Conservation (phyloP, 2,329 filamentous ascomycete genomes). For the Sporothrix euskadiensis region DNA sequence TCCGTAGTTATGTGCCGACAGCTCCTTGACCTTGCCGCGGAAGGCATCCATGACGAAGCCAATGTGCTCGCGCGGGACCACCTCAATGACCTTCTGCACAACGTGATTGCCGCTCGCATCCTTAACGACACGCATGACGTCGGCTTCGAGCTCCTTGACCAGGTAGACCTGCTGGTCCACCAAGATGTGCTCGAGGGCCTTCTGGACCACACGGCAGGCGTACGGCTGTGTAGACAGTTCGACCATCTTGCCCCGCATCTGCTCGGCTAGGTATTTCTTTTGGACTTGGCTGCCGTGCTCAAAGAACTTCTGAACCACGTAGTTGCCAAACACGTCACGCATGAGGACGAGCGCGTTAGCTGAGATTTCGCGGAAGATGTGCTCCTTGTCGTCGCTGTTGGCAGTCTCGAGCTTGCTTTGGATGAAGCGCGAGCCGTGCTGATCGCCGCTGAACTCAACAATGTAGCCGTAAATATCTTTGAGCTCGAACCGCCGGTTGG, state of each 20-base stretch:
- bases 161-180: slow-evolving; percentile 72
- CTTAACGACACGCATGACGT: slow-evolving; percentile 75
- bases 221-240: slow-evolving; percentile 85
- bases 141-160: slow-evolving; percentile 70
- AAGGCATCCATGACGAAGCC: slow-evolving; percentile 84
- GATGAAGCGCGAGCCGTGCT: slow-evolving; percentile 93
- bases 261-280: slow-evolving; percentile 80
- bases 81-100: slow-evolving; percentile 87
- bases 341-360: slow-evolving; percentile 84
- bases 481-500: slow-evolving; percentile 73
- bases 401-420: slow-evolving; percentile 89
- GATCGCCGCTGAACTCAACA: slow-evolving; percentile 93
- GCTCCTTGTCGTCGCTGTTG: slow-evolving; percentile 94
- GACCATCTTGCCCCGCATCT: slow-evolving; percentile 84
- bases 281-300: slow-evolving; percentile 93
- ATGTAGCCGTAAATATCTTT: slow-evolving; percentile 86
- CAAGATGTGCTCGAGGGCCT: slow-evolving; percentile 88
- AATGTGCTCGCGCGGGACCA: slow-evolving; percentile 74
- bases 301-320: slow-evolving; percentile 97
- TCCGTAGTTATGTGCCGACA: slow-evolving; percentile 80
- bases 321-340: slow-evolving; percentile 97
- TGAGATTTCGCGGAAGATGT: slow-evolving; percentile 83
- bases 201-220: slow-evolving; percentile 93
- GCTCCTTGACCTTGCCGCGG: slow-evolving; percentile 68
- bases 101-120: slow-evolving; percentile 96